Base-by-base conservation (phyloP, 371 early-diverging fungal genomes). In the Rhizopus arrhizus region DNA sequence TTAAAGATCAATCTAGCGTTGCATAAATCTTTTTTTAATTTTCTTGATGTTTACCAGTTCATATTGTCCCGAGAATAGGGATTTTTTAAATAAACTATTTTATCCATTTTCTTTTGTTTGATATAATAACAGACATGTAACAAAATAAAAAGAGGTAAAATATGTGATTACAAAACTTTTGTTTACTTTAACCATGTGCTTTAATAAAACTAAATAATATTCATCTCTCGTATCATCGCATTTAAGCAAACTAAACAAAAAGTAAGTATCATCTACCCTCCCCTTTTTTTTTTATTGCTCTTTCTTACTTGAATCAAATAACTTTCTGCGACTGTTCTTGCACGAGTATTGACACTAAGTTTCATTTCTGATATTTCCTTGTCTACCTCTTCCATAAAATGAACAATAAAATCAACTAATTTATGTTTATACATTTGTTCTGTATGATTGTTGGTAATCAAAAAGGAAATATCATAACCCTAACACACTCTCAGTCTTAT, bases 361-460 rank as follows among this genome's bases (percentile, higher is more conserved):
- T 95, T 96, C 97, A 98, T 96, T 72, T 97, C 97, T 65, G 91
- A 91, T 63, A 98, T 98, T 74, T 98, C 98, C 85, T 95, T 96
- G 75, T 98, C 98, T 29, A 98, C 95, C 59, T 95, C 97, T 74
- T 98, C 97, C 98, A 98, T 96, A 68, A 98, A 97, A 77, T 94
- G 91, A 55, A 97, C 90, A 74, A 97, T 93, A 70, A 98, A 98
- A 72, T 97, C 98, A 11, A 98, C 97, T 61, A 98, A 78, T 74
- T 98, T 98, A 82, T 96, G 95, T 84, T 96, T 95, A 76, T 85
- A 92, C 97, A 97, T 95, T 75, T 91, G 92, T 70, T 96, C 96
- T 10, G 95, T 94, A 70, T 98, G 97, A 73, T 89, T 84, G 78
- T 97, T 96, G 52, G 97, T 97, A 59, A 97, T 89, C 65, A 97